Base-by-base conservation (phyloP, 768 basidiomycete genomes). In the Tricholoma flavovirens region DNA sequence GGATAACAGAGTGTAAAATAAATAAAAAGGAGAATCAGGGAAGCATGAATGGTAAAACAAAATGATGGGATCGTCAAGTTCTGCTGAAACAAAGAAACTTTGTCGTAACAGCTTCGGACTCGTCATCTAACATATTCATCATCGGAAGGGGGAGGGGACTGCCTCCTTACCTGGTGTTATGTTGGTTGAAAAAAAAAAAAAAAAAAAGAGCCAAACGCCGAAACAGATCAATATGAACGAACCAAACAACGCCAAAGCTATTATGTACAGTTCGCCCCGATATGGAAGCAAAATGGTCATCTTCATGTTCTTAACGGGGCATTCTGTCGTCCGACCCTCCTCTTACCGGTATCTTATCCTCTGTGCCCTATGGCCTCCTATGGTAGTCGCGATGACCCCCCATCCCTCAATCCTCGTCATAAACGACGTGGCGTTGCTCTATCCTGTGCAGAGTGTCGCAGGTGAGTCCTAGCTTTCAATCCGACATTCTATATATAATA, bases 1-100 rank as follows among this genome's bases (percentile, higher is more conserved):
- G 51, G 54, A 58, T 49, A 58, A 52, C n/a, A 53, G 53, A 48
- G 29, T 19, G 11, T 9, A n/a, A 35, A 56, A 57, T 60, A 59
- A 62, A 49, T n/a, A 63, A 54, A 56, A 55, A 57, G 60, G 65
- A 67, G 64, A 64, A 73, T 92, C 91, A 93, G 91, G 75, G 77
- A 86, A 77, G 90, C 91, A 93, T 93, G 91, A 93, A 93, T 93
- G 90, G 90, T 88, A 88, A 75, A 77, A 66, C n/a, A n/a, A 57
- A 67, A 74, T 71, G 67, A 72, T 70, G 57, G 75, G 74, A 64
- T 91, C 89, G 82, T 90, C 90, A 87, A 66, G 59, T 75, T 73
- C 69, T 56, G 62, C 62, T 62, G 60, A 63, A 65, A 71, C 69
- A 77, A 80, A 83, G 84, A 82, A 84, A 81, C 84, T 84, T 80